Evolutionary conservation across 2,329 filamentous ascomycete species (phyloP), one percentile per base, ranked within the genome.

Genomic region (Calonectria hawksworthii): DNA sequence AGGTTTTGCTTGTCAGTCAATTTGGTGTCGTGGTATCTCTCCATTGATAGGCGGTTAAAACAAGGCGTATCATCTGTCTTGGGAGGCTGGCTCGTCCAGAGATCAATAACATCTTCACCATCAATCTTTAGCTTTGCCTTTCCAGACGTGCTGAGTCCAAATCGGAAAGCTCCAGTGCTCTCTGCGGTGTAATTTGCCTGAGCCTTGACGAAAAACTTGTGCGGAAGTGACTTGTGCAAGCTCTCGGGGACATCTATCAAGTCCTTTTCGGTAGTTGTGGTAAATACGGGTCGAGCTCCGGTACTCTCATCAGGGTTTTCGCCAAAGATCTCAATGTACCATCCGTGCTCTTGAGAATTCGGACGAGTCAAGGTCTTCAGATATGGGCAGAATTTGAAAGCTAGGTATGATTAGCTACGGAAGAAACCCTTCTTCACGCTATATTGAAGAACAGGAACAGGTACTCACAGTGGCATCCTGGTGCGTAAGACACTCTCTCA

Each of bases 61-160:
- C 86, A 86, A 34, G 84, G 75, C 0, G 79, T 84, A 1, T 79
- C 78, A 59, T 79, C 77, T 0, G 82, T 85, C 44, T 84, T 86
- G 16, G 79, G 80, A 3, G 80, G 80, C 47, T 86, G 84, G 30
- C 76, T 80, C 4, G 82, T 82, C 28, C 81, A 82, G 18, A 83
- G 77, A 2, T 84, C 82, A 28, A 86, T 82, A 0, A 83, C 74
- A 6, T 85, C 76, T 41, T 82, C 71, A 1, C 79, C 83, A 51
- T 86, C 76, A 36, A 86, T 76, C 56, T 77, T 83, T 4, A 86
- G 74, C 34, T 83, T 81, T 1, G 80, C 83, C 2, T 83, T 85
- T 18, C 85, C 85, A 51, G 81, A 82, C 10, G 83, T 82, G 1
- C 84, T 82, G 10, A 86, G 77, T 0, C 84, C 84, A 2, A 85